A percentile compares a stretch with the other conserved stretches of the same genome.
These are phyloP conservation scores for Corylus heterophylla DNA, from an alignment of 306 rosid genomes.

Conservation along the genomic window DNA sequence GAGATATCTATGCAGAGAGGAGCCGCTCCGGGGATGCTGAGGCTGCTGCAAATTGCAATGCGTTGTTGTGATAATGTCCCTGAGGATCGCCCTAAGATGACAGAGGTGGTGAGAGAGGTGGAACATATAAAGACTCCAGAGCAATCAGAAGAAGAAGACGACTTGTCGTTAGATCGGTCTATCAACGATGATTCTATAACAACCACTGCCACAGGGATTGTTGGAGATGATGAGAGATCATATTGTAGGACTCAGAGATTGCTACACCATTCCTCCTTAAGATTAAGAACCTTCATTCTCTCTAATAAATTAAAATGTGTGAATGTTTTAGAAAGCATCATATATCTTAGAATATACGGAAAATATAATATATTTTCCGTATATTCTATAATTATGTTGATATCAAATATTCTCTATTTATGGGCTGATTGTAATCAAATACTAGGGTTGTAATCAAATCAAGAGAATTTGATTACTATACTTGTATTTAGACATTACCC, in stretches of 20 bases:
- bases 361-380: too few relatives aligned
- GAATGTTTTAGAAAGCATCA: too few relatives aligned
- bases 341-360: too few relatives aligned
- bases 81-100: conserved; percentile 67
- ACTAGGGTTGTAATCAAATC: too few relatives aligned
- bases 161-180: conserved; percentile 49
- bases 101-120: conserved; percentile 58
- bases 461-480: too few relatives aligned
- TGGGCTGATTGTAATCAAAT: too few relatives aligned
- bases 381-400: too few relatives aligned
- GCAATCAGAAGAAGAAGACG: conserved; percentile 42
- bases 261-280: neutral
- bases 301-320: neutral
- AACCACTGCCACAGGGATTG: conserved; percentile 37
- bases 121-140: conserved; percentile 39
- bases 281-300: neutral
- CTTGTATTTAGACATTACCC: too few relatives aligned
- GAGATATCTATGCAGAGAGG: conserved; percentile 49
- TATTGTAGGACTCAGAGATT: neutral
- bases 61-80: conserved; percentile 59
- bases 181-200: conserved; percentile 57
- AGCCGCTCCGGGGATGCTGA: conserved; percentile 64
- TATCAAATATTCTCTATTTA: too few relatives aligned
- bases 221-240: conserved; percentile 46
- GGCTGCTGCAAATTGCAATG: conserved; percentile 66